Conservation (phyloP, 2,329 filamentous ascomycete species). For the Alternaria consortialis region DNA sequence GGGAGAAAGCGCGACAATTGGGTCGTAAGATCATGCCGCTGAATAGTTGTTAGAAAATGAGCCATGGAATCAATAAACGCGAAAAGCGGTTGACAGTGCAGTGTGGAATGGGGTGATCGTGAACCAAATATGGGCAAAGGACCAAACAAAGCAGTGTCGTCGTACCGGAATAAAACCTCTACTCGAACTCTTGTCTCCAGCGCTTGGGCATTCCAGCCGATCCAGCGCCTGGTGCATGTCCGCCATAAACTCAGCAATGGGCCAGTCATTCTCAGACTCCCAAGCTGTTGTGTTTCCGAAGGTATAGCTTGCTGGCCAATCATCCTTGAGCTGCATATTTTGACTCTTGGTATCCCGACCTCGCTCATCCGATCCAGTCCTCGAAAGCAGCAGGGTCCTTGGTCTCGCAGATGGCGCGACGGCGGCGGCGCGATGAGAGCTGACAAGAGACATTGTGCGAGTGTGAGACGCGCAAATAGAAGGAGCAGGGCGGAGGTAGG, state of each 20-base stretch:
- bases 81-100: constrained; percentile 11
- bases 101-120: constrained; percentile 20
- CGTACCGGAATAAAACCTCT: constrained; percentile 45
- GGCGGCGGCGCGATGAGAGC: constrained; percentile 44
- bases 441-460: constrained; percentile 48
- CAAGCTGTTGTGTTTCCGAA: constrained; percentile 29
- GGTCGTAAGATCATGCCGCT: constrained; percentile 38
- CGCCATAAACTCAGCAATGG: constrained; percentile 34
- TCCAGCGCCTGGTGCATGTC: constrained; percentile 41
- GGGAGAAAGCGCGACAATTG: constrained; percentile 28
- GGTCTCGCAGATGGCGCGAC: constrained; percentile 45
- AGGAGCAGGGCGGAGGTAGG: constrained; percentile 45
- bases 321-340: constrained; percentile 10
- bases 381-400: constrained; percentile 46
- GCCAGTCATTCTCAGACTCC: constrained; percentile 37
- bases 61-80: constrained; percentile 11
- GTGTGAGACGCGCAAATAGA: constrained; percentile 48
- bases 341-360: constrained; percentile 24
- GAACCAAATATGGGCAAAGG: constrained; percentile 30
- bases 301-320: constrained; percentile 24
- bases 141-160: constrained; percentile 39
- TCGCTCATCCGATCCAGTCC: constrained; percentile 46
- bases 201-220: constrained; percentile 39
- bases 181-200: constrained; percentile 26
- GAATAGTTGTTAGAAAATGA: constrained; percentile 32